Conservation (phyloP, 345 rosid genomes). For the Linum tenue region DNA sequence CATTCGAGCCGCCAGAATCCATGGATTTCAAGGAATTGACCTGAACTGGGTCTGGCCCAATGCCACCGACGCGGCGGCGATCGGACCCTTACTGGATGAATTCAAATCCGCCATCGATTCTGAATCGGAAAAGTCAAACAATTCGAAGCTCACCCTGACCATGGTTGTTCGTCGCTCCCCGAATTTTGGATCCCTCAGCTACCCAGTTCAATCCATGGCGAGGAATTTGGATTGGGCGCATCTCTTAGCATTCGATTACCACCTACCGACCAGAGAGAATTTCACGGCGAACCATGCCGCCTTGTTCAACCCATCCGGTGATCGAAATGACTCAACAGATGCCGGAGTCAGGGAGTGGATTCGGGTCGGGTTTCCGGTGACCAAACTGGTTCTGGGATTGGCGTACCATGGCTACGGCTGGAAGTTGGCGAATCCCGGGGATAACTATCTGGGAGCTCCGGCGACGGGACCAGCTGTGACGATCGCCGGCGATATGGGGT, state of each 20-base stretch:
- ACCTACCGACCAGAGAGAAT: conserved; percentile 7
- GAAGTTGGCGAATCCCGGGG: conserved; percentile 12
- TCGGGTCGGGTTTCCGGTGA: conserved; percentile 2
- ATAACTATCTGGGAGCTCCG: conserved; percentile 13
- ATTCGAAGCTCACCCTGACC: conserved; percentile 13
- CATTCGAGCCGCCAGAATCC: conserved; percentile 17
- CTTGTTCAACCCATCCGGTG: conserved; percentile 14
- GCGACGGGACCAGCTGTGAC: conserved; percentile 10
- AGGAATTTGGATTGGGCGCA: conserved; percentile 21
- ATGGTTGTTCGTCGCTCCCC: background rate
- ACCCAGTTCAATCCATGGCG: conserved; percentile 17
- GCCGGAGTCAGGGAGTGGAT: conserved; percentile 13
- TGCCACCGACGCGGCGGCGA: background rate
- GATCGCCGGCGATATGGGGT: conserved; percentile 19
- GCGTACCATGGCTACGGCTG: conserved; percentile 33
- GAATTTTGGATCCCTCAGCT: background rate
- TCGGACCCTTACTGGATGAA: background rate
- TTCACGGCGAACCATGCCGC: conserved; percentile 18
- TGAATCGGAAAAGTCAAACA: conserved; percentile 4
- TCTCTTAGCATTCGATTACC: conserved; percentile 12
- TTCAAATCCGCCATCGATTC: conserved; percentile 1
- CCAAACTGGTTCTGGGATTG: conserved; percentile 20
- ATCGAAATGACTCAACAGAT: conserved; percentile 2
- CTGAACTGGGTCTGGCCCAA: conserved; percentile 9
- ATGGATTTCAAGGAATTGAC: conserved; percentile 27